Evolutionary conservation across 345 rosid species (phyloP).

Genomic region (Nasturtium officinale): DNA sequence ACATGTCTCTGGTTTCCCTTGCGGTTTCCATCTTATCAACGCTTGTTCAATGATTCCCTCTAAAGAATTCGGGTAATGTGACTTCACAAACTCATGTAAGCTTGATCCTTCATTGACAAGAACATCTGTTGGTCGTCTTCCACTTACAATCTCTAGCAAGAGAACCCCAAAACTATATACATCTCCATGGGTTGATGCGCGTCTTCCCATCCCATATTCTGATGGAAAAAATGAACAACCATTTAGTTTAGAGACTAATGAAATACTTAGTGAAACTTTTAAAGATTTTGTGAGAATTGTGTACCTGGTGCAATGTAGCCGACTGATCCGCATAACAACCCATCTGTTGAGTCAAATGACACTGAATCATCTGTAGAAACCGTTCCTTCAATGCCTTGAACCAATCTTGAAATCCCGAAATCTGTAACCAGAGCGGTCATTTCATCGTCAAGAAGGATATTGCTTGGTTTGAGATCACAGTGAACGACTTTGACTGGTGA

Average conservation of each 20-base stretch:
- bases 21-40: slow-evolving; percentile 46
- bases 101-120: slow-evolving; percentile 61
- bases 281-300: not conserved
- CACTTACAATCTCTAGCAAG: slow-evolving; percentile 68
- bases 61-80: slow-evolving; percentile 67
- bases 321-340: slow-evolving; percentile 77
- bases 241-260: slow-evolving; percentile 10
- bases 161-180: slow-evolving; percentile 90
- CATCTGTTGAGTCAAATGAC: slow-evolving; percentile 71
- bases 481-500: slow-evolving; percentile 88
- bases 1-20: slow-evolving; percentile 39
- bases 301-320: slow-evolving; percentile 98
- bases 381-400: slow-evolving; percentile 52
- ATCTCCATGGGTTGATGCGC: slow-evolving; percentile 81
- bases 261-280: not conserved
- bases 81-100: slow-evolving; percentile 78
- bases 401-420: slow-evolving; percentile 79
- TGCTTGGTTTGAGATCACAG: slow-evolving; percentile 96
- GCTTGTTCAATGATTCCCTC: slow-evolving; percentile 66
- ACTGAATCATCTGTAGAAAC: slow-evolving; percentile 48
- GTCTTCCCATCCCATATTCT: slow-evolving; percentile 89
- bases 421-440: slow-evolving; percentile 90
- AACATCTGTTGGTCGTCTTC: slow-evolving; percentile 73
- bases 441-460: slow-evolving; percentile 83
- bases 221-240: slow-evolving; percentile 12